phyloP scores from a whole-genome alignment of 306 rosid genomes.

The Citrullus mucosospermus region DNA sequence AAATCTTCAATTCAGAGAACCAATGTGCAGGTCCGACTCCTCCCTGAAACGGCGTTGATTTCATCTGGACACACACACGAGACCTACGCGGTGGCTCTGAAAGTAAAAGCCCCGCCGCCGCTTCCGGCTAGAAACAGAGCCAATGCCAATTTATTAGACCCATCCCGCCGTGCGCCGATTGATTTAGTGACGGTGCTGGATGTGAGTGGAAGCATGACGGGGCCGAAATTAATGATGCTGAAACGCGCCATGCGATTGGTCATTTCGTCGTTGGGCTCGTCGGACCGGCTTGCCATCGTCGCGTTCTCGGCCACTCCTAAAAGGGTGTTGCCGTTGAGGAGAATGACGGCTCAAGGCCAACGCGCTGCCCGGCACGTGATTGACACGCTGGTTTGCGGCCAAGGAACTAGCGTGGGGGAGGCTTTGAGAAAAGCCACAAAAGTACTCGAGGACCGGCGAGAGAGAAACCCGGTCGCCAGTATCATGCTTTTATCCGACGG shows the following conservation, averaged over 20 bases:
- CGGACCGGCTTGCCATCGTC: slow-evolving; percentile 23
- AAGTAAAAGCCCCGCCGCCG: slow-evolving; percentile 58
- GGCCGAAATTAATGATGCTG: slow-evolving; percentile 15
- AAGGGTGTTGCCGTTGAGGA: slow-evolving; percentile 17
- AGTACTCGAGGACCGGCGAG: slow-evolving; percentile 21
- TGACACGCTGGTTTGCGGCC: slow-evolving; percentile 2
- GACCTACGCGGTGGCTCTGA: slow-evolving; percentile 47
- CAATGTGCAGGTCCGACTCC: slow-evolving; percentile 46
- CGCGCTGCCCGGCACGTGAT: neutral
- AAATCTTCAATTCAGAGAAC: slow-evolving; percentile 34
- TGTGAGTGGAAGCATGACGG: slow-evolving; percentile 21
- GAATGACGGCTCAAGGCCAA: slow-evolving; percentile 15
- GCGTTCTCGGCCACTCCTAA: slow-evolving; percentile 9
- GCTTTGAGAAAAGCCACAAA: slow-evolving; percentile 14
- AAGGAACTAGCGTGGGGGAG: slow-evolving; percentile 15
- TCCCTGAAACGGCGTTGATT: slow-evolving; percentile 62
- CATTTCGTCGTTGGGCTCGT: slow-evolving; percentile 18
- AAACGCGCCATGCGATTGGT: slow-evolving; percentile 18
- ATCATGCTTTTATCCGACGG: slow-evolving; percentile 30
- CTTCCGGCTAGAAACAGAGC: neutral
- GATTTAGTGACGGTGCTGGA: slow-evolving; percentile 27
- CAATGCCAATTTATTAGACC: slow-evolving; percentile 11
- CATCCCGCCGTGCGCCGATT: slow-evolving; percentile 17
- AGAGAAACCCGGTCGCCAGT: slow-evolving; percentile 12
- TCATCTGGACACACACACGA: slow-evolving; percentile 40